These are phyloP conservation scores for Luzula sylvatica DNA, from an alignment of 176 grass and related monocot species.

Conservation along the genomic window DNA sequence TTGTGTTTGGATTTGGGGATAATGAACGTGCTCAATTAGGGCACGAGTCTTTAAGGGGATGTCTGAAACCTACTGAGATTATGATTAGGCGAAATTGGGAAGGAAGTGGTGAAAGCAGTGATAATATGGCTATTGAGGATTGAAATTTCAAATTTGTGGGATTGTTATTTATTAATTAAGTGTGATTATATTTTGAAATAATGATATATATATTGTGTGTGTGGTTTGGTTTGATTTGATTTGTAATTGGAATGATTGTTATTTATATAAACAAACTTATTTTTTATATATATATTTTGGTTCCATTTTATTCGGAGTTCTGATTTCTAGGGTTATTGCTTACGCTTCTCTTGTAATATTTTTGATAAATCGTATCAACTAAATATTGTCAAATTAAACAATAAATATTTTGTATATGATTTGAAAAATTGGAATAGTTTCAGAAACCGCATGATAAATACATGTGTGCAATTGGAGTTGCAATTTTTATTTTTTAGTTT, in stretches of 20 bases:
- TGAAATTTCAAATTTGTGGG: constrained; percentile 60
- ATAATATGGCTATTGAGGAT: constrained; percentile 45
- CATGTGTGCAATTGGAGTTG: no score
- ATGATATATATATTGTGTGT: not conserved
- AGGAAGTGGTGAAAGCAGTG: constrained; percentile 15
- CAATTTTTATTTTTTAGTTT: no score
- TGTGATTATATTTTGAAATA: constrained; percentile 6
- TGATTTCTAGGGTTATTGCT: no score
- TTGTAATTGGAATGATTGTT: no score
- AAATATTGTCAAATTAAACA: no score
- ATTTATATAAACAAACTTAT: no score
- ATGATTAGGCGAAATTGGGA: constrained; percentile 37
- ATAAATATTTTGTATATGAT: not conserved
- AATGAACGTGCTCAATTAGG: constrained; percentile 94
- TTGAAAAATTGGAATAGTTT: not conserved
- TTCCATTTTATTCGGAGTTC: constrained; percentile 1
- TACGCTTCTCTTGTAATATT: no score
- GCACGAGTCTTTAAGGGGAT: constrained; percentile 66
- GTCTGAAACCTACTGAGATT: constrained; percentile 93
- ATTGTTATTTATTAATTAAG: constrained; percentile 15
- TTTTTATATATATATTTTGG: not conserved
- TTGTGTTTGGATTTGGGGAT: constrained; percentile 93
- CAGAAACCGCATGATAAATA: no score
- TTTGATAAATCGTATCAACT: not conserved
- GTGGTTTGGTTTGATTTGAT: not conserved